A percentile compares a stretch with the other conserved stretches of the same genome.
phyloP scores from a whole-genome alignment of 441 rosid genomes.

The Kokia cookei region DNA sequence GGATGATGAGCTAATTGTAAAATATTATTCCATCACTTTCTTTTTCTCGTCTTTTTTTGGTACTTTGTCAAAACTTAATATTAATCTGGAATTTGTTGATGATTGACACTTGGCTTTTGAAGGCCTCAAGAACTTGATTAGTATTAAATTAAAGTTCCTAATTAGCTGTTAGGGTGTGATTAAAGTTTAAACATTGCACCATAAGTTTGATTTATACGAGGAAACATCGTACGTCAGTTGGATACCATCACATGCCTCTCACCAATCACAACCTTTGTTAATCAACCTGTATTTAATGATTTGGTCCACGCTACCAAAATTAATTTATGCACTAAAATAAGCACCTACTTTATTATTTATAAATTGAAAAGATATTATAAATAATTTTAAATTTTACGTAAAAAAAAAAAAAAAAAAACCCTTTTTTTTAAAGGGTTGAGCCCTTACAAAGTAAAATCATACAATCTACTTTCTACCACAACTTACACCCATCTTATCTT shows the following conservation, averaged over 20 bases:
- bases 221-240: conserved; percentile 13
- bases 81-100: not conserved
- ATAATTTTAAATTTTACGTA: no score
- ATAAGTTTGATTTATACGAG: not conserved
- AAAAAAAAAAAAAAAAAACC: no score
- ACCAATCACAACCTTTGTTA: not conserved
- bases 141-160: no score
- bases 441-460: no score
- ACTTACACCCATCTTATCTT: no score
- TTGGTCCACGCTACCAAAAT: not conserved
- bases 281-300: not conserved
- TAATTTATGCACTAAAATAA: no score
- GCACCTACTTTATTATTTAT: no score
- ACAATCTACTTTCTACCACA: no score
- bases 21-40: not conserved
- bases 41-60: not conserved
- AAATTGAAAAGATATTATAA: no score
- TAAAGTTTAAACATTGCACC: not conserved
- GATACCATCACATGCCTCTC: not conserved
- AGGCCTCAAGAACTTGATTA: not conserved
- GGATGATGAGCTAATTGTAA: not conserved
- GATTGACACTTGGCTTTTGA: conserved; percentile 19
- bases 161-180: not conserved
- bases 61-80: not conserved
- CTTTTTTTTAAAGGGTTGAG: no score